Percentiles rank a stretch among this genome's conserved stretches.
These are phyloP conservation scores for Maudiozyma serrabonitensis DNA, from an alignment of 805 yeast genomes.

Conservation along the genomic window DNA sequence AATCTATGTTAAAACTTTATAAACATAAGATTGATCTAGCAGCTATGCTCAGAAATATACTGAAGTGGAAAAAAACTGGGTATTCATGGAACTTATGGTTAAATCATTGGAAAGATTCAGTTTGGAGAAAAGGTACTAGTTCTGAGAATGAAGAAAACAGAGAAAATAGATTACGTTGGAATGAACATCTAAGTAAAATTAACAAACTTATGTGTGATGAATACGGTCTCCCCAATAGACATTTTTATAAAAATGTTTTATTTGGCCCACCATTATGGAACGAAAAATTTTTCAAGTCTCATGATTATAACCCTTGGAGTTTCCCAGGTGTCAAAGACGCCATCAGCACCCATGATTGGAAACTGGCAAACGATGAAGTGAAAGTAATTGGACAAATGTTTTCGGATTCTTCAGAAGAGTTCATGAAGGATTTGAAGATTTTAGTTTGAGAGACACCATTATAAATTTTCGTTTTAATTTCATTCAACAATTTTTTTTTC, in stretches of 20 bases:
- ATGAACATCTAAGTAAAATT: conserved; percentile 45
- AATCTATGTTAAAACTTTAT: conserved; percentile 33
- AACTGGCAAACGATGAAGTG: conserved; percentile 44
- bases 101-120: conserved; percentile 51
- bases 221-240: conserved; percentile 38
- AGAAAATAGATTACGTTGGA: conserved; percentile 67
- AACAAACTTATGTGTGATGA: conserved; percentile 41
- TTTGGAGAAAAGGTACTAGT: conserved; percentile 35
- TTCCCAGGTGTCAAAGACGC: conserved; percentile 73
- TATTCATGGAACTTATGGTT: conserved; percentile 43
- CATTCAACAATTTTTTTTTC: too few species aligned
- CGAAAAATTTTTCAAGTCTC: conserved; percentile 30
- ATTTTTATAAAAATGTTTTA: conserved; percentile 58
- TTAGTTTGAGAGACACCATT: neutral
- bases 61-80: conserved; percentile 36
- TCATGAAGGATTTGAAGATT: conserved; percentile 15
- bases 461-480: neutral
- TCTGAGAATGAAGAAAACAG: conserved; percentile 60
- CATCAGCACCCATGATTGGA: conserved; percentile 40
- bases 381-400: conserved; percentile 33
- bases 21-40: conserved; percentile 20
- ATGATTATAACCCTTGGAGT: conserved; percentile 31
- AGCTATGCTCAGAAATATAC: conserved; percentile 25
- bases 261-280: conserved; percentile 57
- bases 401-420: conserved; percentile 18